Conservation (phyloP, 805 yeast genomes). For the Lachancea thermotolerans region DNA sequence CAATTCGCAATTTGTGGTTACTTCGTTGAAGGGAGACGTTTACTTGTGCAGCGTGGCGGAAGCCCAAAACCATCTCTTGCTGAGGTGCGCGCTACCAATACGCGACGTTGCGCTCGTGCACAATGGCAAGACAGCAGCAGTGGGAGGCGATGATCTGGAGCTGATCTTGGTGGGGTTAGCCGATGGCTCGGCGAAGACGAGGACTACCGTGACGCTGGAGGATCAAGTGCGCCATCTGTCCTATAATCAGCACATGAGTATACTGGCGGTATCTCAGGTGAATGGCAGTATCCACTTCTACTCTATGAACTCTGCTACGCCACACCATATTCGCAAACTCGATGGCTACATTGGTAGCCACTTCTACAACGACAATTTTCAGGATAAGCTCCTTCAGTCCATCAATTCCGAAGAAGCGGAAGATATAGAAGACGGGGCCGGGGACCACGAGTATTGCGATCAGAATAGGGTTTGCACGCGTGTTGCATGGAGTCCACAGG, state of each 20-base stretch:
- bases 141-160: slow-evolving; percentile 65
- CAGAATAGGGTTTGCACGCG: slow-evolving; percentile 44
- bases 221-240: slow-evolving; percentile 54
- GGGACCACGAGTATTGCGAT: slow-evolving; percentile 28
- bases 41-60: slow-evolving; percentile 16
- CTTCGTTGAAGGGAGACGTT: slow-evolving; percentile 25
- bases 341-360: slow-evolving; percentile 32
- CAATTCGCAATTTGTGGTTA: slow-evolving; percentile 16
- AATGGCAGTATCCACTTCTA: slow-evolving; percentile 54
- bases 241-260: slow-evolving; percentile 50
- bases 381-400: slow-evolving; percentile 21
- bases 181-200: slow-evolving; percentile 16
- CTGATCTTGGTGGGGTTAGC: slow-evolving; percentile 42
- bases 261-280: slow-evolving; percentile 50
- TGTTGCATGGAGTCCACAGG: slow-evolving; percentile 65
- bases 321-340: slow-evolving; percentile 44
- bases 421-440: slow-evolving; percentile 25
- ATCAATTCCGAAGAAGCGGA: slow-evolving; percentile 39
- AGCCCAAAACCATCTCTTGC: slow-evolving; percentile 34
- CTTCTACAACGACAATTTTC: slow-evolving; percentile 19
- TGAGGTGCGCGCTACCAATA: slow-evolving; percentile 30
- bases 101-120: slow-evolving; percentile 53
- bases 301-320: slow-evolving; percentile 45
- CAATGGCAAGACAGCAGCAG: slow-evolving; percentile 48
- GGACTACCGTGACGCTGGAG: slow-evolving; percentile 34